Percentiles rank a stretch among this genome's conserved stretches.
phyloP scores from a whole-genome alignment of 805 yeast species.

The Hanseniaspora jakobsenii region DNA sequence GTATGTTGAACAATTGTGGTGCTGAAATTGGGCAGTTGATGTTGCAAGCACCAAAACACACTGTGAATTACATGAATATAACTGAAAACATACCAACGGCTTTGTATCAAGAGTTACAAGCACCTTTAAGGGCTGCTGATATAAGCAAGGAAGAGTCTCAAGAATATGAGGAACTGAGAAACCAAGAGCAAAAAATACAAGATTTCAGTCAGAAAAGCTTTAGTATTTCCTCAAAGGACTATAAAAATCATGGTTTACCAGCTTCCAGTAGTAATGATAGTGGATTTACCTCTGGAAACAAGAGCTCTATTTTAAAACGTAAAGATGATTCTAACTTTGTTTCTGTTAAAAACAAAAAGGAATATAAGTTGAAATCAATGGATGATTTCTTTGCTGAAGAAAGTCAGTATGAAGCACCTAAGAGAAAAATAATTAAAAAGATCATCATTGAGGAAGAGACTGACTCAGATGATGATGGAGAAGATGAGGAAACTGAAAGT shows the following conservation, averaged over 20 bases:
- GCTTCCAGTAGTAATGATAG: too few species aligned
- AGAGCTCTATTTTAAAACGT: conserved; percentile 4
- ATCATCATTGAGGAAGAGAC: conserved; percentile 23
- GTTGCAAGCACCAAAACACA: conserved; percentile 66
- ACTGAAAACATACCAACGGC: conserved; percentile 19
- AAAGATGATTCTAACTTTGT: conserved; percentile 15
- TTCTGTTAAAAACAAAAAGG: conserved; percentile 24
- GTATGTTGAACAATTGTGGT: conserved; percentile 43
- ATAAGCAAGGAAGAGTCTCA: too few species aligned
- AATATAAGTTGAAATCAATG: conserved; percentile 57
- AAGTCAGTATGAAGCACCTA: conserved; percentile 24
- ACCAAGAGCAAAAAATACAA: conserved; percentile 28
- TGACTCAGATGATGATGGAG: conserved; percentile 27
- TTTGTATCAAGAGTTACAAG: conserved; percentile 21
- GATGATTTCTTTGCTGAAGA: conserved; percentile 68
- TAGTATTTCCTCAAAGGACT: conserved; percentile 26
- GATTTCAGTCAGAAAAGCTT: conserved; percentile 31
- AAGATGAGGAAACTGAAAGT: conserved; percentile 22
- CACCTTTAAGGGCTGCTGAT: too few species aligned
- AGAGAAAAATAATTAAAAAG: conserved; percentile 16
- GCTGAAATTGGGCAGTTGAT: conserved; percentile 55
- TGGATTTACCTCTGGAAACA: not conserved
- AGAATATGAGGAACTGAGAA: conserved; percentile 26
- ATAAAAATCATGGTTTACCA: conserved; percentile 3
- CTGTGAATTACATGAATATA: conserved; percentile 30